A percentile compares a stretch with the other conserved stretches of the same genome.
These are phyloP conservation scores for Argentina anserina DNA, from an alignment of 306 rosid species.

Conservation along the genomic window DNA sequence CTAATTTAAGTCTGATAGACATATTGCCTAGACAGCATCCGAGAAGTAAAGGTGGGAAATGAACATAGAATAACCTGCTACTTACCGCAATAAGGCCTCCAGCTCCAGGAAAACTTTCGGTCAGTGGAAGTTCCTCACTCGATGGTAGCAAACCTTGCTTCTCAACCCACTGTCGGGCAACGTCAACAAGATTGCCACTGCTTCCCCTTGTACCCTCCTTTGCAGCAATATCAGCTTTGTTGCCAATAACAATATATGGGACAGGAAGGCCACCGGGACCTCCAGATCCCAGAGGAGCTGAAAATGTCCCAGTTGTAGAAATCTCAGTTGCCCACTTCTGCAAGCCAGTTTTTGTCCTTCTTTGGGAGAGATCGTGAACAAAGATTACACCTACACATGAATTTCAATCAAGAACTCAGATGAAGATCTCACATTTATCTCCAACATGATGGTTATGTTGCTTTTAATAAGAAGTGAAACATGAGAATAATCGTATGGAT, in stretches of 20 bases:
- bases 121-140: slow-evolving; percentile 95
- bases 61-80: slow-evolving; percentile 14
- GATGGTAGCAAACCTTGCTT: slow-evolving; percentile 97
- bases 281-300: slow-evolving; percentile 91
- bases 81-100: slow-evolving; percentile 86
- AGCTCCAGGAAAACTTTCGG: slow-evolving; percentile 82
- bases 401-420: slow-evolving; percentile 27
- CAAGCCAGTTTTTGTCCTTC: slow-evolving; percentile 89
- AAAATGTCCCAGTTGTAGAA: slow-evolving; percentile 84
- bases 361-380: slow-evolving; percentile 98
- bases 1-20: not conserved
- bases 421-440: slow-evolving; percentile 15
- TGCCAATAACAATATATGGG: slow-evolving; percentile 81
- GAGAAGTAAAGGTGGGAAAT: not conserved
- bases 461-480: slow-evolving; percentile 8
- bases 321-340: slow-evolving; percentile 97
- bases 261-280: slow-evolving; percentile 98
- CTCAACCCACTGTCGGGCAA: slow-evolving; percentile 98
- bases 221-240: slow-evolving; percentile 92
- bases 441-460: slow-evolving; percentile 8
- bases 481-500: not conserved
- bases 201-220: slow-evolving; percentile 91
- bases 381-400: slow-evolving; percentile 78
- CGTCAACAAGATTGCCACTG: slow-evolving; percentile 96
- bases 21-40: not conserved